phyloP scores from a whole-genome alignment of 805 yeast species.

The Wickerhamiella hasegawae region DNA sequence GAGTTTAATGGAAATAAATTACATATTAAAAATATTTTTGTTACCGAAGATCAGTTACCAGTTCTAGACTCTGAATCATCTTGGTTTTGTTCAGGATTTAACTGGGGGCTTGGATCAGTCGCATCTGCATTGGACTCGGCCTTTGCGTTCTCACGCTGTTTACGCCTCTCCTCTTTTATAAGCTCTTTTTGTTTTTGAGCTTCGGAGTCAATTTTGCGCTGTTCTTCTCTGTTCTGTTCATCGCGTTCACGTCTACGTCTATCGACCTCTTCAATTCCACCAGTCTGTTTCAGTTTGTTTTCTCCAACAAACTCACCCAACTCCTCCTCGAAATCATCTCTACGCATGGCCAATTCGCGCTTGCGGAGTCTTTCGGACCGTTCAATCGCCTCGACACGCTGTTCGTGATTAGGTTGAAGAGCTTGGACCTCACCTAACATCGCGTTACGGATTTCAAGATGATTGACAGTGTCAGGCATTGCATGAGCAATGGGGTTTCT shows the following conservation, averaged over 20 bases:
- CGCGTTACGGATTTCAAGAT: slow-evolving; percentile 33
- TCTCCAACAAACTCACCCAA: slow-evolving; percentile 72
- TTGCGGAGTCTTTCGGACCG: slow-evolving; percentile 71
- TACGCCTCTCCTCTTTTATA: too few species aligned
- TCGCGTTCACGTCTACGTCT: slow-evolving; percentile 39
- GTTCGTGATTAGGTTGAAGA: slow-evolving; percentile 68
- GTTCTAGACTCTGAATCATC: too few species aligned
- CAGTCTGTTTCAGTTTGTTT: slow-evolving; percentile 58
- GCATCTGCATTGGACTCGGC: too few species aligned
- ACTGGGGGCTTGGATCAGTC: too few species aligned
- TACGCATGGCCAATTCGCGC: slow-evolving; percentile 43
- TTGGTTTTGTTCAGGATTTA: too few species aligned
- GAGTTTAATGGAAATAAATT: too few species aligned
- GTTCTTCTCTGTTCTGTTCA: slow-evolving; percentile 50
- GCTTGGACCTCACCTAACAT: slow-evolving; percentile 65
- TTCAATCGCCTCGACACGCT: slow-evolving; percentile 74
- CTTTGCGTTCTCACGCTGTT: too few species aligned
- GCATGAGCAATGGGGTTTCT: slow-evolving; percentile 29
- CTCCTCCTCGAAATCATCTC: slow-evolving; percentile 68
- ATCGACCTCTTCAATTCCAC: slow-evolving; percentile 82
- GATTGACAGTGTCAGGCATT: slow-evolving; percentile 12
- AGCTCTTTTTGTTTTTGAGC: slow-evolving; percentile 13
- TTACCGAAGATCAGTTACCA: too few species aligned
- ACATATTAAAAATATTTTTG: too few species aligned
- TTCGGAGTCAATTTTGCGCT: slow-evolving; percentile 16